These are phyloP conservation scores for Penicillium verrucosum DNA, from an alignment of 2,329 filamentous ascomycete species.

Conservation along the genomic window DNA sequence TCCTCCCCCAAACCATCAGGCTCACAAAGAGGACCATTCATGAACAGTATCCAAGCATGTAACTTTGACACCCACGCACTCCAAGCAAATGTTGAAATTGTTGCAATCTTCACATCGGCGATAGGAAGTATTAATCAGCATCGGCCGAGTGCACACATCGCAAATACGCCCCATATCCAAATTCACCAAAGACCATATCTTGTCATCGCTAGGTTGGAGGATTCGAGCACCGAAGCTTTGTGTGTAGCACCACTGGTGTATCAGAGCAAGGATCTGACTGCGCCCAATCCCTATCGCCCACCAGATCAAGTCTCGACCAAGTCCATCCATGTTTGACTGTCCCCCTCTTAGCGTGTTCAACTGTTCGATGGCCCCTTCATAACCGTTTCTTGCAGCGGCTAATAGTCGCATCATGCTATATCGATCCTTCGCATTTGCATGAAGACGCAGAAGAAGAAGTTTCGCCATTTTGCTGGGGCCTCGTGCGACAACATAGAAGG, in stretches of 20 bases:
- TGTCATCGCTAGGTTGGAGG: background rate
- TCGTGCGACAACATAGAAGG: background rate
- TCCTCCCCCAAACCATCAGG: background rate
- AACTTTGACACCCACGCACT: background rate
- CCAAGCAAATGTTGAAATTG: background rate
- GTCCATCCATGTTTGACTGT: background rate
- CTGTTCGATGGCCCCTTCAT: background rate
- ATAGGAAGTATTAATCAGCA: background rate
- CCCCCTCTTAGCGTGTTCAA: background rate
- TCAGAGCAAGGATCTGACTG: background rate
- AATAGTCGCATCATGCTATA: background rate
- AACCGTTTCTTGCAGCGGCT: background rate
- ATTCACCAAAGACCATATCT: background rate
- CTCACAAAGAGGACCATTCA: background rate
- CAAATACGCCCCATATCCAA: background rate
- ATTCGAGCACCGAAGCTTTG: background rate
- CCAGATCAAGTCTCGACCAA: background rate
- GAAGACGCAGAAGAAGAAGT: background rate
- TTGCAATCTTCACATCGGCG: background rate
- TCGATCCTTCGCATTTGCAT: background rate
- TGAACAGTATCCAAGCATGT: background rate
- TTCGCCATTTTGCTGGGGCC: background rate
- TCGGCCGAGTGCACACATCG: background rate
- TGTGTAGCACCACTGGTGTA: background rate
- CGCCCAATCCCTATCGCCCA: background rate